phyloP scores from a whole-genome alignment of 148 eudicot species.

The Nepenthes gracilis region DNA sequence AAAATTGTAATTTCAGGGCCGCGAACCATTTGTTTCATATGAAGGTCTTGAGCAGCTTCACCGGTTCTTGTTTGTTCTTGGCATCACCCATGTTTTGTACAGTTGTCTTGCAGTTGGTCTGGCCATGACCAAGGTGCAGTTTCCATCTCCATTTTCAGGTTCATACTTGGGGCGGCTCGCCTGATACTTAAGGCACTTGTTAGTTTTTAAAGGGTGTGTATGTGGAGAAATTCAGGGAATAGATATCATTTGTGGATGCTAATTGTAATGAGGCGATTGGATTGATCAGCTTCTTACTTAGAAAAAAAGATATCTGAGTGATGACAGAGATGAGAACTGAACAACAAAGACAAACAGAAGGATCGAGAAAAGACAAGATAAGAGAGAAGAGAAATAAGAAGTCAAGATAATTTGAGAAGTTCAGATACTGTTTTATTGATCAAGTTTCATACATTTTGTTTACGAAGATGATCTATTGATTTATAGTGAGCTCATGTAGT shows the following conservation, averaged over 20 bases:
- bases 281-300: too few species aligned
- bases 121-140: slow-evolving; percentile 80
- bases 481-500: too few species aligned
- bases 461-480: too few species aligned
- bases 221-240: background rate
- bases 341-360: too few species aligned
- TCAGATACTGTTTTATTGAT: too few species aligned
- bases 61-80: slow-evolving; percentile 94
- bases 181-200: background rate
- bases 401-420: too few species aligned
- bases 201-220: background rate
- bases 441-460: too few species aligned
- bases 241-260: background rate
- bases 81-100: slow-evolving; percentile 86
- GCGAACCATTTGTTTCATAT: slow-evolving; percentile 86
- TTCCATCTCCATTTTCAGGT: slow-evolving; percentile 1
- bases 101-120: slow-evolving; percentile 78
- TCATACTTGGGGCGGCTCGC: background rate
- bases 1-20: slow-evolving; percentile 45
- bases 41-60: slow-evolving; percentile 99
- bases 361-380: too few species aligned
- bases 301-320: too few species aligned
- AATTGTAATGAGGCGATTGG: background rate
- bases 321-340: too few species aligned
- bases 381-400: too few species aligned